Evolutionary conservation across 2,329 filamentous ascomycete species (phyloP), one percentile per base, ranked within the genome.

Genomic region (Cordyceps cicadae): DNA sequence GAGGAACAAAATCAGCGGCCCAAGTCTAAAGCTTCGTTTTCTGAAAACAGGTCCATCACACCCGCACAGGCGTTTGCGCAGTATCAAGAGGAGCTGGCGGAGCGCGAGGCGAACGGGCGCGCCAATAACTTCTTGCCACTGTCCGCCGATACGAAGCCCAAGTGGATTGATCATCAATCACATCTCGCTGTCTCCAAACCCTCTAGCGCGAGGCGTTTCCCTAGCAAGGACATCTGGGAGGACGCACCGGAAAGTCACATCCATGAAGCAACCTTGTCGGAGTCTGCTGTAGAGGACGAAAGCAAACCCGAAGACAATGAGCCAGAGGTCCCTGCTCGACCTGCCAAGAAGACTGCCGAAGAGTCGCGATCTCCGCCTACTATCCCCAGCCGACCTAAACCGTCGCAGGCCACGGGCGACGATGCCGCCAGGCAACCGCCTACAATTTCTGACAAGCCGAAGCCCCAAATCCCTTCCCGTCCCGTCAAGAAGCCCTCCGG

Each of bases 161-260:
- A 70, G 4, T 83, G 80, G 79, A 71, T 71, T 37, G 71, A 73
- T 46, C 70, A 79, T 62, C 75, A 81, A 62, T 70, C 79, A 19
- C 81, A 81, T 67, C 74, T 86, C 17, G 70, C 76, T 8, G 74
- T 80, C 52, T 79, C 83, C 46, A 75, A 74, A 24, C 83, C 87
- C 5, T 78, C 77, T 17, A 70, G 82, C 66, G 79, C 85, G 62
- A 86, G 87, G 56, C 85, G 91, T 14, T 97, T 97, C 72, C 93
- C 93, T 0, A 96, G 92, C 71, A 86, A 86, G 59, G 93, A 97
- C 74, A 86, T 97, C 48, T 97, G 93, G 93, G 93, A 97, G 75
- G 93, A 97, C 71, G 87, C 84, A 0, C 93, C 93, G 1, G 91
- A 96, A 67, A 93, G 90, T 68, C 82, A 89, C 61, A 82, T 88